These are phyloP conservation scores for Kodamaea jinghongensis DNA, from an alignment of 805 yeast genomes.

Conservation along the genomic window DNA sequence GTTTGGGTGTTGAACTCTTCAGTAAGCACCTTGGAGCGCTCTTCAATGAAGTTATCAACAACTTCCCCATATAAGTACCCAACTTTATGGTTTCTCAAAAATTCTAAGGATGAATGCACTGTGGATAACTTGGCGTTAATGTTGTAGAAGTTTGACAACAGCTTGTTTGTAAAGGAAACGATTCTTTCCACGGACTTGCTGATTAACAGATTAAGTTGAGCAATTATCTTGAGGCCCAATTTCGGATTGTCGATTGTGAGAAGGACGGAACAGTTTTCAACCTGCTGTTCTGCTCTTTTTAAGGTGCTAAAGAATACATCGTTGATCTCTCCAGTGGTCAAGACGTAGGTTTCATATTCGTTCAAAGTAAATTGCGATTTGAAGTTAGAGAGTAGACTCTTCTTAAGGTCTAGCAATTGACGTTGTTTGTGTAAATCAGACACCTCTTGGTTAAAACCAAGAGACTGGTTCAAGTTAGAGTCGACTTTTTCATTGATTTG, in stretches of 20 bases:
- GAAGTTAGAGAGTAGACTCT: slow-evolving; percentile 49
- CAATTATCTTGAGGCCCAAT: slow-evolving; percentile 64
- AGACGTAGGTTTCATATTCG: slow-evolving; percentile 65
- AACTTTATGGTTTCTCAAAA: slow-evolving; percentile 33
- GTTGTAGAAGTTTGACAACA: slow-evolving; percentile 29
- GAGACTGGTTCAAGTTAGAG: slow-evolving; percentile 21
- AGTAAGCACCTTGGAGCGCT: slow-evolving; percentile 60
- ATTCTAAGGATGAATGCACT: slow-evolving; percentile 31
- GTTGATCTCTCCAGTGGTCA: slow-evolving; percentile 46
- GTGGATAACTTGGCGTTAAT: slow-evolving; percentile 25
- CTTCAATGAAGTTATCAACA: slow-evolving; percentile 59
- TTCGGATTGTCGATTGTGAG: slow-evolving; percentile 66
- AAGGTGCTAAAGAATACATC: slow-evolving; percentile 60
- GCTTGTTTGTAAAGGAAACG: slow-evolving; percentile 28
- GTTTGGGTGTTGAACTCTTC: slow-evolving; percentile 65
- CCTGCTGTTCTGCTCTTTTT: slow-evolving; percentile 59
- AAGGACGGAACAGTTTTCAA: slow-evolving; percentile 65
- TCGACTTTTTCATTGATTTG: slow-evolving; percentile 43
- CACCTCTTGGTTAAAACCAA: slow-evolving; percentile 23
- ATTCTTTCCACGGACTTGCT: slow-evolving; percentile 37
- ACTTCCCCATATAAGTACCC: slow-evolving; percentile 53
- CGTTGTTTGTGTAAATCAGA: slow-evolving; percentile 28
- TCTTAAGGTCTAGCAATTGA: slow-evolving; percentile 44
- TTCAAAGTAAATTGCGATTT: slow-evolving; percentile 63
- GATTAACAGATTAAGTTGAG: slow-evolving; percentile 50